Evolutionary conservation across 1,284 basidiomycete genomes (phyloP).

Genomic region (Kalmanozyma brasiliensis): DNA sequence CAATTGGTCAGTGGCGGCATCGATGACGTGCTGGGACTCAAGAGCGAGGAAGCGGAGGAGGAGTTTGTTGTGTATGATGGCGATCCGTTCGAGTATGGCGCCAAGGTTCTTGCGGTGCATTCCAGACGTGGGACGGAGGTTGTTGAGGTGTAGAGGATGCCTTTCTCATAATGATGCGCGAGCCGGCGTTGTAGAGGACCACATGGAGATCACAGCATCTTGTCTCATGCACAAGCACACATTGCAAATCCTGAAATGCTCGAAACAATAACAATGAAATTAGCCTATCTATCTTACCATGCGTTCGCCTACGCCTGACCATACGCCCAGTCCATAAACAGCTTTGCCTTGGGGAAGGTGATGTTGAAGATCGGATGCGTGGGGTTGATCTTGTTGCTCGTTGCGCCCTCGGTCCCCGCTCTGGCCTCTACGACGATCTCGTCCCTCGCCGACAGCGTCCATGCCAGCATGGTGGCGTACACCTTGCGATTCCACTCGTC

Average conservation of each 20-base stretch:
- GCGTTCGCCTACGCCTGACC: conserved; percentile 17
- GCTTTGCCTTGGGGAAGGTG: conserved; percentile 48
- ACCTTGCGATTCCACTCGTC: conserved; percentile 42
- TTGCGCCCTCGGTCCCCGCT: conserved; percentile 3
- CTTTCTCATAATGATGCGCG: background rate
- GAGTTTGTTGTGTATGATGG: conserved; percentile 77
- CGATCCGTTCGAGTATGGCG: conserved; percentile 73
- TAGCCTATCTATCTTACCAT: too few species aligned
- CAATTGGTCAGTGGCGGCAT: conserved; percentile 75
- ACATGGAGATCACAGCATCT: too few species aligned
- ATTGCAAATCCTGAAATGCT: too few species aligned
- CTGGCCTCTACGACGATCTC: conserved; percentile 35
- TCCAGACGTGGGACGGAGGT: conserved; percentile 38
- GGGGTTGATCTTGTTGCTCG: conserved; percentile 45
- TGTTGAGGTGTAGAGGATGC: conserved; percentile 19
- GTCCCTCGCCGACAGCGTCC: conserved; percentile 34
- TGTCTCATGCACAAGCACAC: too few species aligned
- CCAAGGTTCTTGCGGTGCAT: conserved; percentile 74
- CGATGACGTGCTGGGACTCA: conserved; percentile 74
- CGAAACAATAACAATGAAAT: too few species aligned
- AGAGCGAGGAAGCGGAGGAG: conserved; percentile 51
- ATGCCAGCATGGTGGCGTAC: conserved; percentile 46
- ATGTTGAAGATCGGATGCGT: conserved; percentile 63
- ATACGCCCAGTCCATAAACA: conserved; percentile 60
- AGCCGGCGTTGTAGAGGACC: too few species aligned